Conservation (phyloP, 1,139 yeast species). For the Nakaseomyces sp. region DNA sequence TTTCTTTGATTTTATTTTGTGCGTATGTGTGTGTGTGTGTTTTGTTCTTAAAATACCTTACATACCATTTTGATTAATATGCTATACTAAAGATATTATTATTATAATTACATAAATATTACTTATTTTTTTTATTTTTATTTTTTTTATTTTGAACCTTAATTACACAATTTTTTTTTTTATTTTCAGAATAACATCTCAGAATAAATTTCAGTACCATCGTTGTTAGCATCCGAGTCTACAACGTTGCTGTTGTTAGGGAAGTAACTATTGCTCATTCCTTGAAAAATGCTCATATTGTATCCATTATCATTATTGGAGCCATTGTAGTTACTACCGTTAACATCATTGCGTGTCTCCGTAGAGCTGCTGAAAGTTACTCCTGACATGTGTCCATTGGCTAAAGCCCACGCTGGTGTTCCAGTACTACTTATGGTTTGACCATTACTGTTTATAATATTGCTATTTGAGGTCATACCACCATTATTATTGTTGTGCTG, state of each 20-base stretch:
- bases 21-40: too few relatives aligned
- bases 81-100: too few relatives aligned
- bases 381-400: conserved; percentile 3
- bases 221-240: conserved; percentile 2
- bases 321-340: not conserved
- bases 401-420: conserved; percentile 4
- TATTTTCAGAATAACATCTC: conserved; percentile 1
- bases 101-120: too few relatives aligned
- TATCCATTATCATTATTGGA: conserved; percentile 1
- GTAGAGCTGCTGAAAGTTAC: conserved; percentile 5
- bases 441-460: not conserved
- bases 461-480: not conserved
- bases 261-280: not conserved
- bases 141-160: not conserved
- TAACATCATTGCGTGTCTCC: not conserved
- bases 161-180: too few relatives aligned
- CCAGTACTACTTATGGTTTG: not conserved
- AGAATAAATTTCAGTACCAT: conserved; percentile 3
- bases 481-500: not conserved
- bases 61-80: too few relatives aligned
- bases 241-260: not conserved
- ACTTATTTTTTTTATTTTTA: not conserved
- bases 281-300: not conserved
- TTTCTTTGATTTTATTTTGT: too few relatives aligned
- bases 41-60: too few relatives aligned